These are phyloP conservation scores for Noccaea caerulescens DNA, from an alignment of 345 rosid genomes.

Conservation along the genomic window DNA sequence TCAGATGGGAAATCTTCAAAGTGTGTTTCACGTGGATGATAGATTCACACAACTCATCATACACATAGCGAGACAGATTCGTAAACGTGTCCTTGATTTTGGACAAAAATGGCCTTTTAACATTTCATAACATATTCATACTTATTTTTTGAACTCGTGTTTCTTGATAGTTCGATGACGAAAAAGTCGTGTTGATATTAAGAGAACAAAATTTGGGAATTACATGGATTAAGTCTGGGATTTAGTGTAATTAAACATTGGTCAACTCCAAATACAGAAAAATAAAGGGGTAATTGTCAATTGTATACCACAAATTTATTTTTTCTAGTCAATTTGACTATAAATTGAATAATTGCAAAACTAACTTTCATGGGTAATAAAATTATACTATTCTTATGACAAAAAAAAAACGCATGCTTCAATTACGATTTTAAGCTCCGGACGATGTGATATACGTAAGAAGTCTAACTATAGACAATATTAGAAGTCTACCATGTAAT, in stretches of 20 bases:
- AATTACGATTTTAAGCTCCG: too few species aligned
- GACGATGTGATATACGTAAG: too few species aligned
- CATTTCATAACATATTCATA: background rate
- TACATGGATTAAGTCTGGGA: slow-evolving; percentile 13
- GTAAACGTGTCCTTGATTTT: slow-evolving; percentile 20
- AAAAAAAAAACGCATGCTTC: too few species aligned
- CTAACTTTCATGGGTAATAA: too few species aligned
- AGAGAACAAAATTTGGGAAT: background rate
- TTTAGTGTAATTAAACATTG: slow-evolving; percentile 20
- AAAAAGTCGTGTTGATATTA: background rate
- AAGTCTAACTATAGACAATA: too few species aligned
- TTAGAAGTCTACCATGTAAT: too few species aligned
- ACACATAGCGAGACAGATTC: background rate
- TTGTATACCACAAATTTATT: too few species aligned
- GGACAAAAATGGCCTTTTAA: background rate
- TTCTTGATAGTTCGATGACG: slow-evolving; percentile 18
- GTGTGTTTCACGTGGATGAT: slow-evolving; percentile 45
- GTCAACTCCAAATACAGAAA: slow-evolving; percentile 36
- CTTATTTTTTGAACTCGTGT: background rate
- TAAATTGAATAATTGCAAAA: too few species aligned
- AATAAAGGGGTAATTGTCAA: too few species aligned
- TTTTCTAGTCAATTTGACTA: too few species aligned
- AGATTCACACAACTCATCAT: slow-evolving; percentile 12
- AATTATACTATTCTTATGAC: too few species aligned
- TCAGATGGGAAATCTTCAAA: slow-evolving; percentile 22